Evolutionary conservation across 768 basidiomycete species (phyloP).

Genomic region (Boletus sp.): DNA sequence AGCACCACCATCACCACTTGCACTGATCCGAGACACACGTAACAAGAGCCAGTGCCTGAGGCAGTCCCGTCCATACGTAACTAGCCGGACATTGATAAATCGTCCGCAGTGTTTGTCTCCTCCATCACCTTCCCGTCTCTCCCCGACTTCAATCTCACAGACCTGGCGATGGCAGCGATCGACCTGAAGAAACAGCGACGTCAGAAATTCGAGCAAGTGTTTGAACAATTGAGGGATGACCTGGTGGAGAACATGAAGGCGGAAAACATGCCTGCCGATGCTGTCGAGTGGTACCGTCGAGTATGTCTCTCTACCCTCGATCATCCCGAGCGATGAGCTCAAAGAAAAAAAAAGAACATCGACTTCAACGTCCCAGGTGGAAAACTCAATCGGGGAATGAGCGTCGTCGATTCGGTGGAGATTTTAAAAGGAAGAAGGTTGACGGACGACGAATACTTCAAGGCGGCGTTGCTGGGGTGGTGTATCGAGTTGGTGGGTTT

Average conservation of each 20-base stretch:
- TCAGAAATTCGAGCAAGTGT: slow-evolving; percentile 69
- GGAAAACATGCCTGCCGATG: slow-evolving; percentile 81
- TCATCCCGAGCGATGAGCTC: too few species aligned
- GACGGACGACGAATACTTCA: slow-evolving; percentile 82
- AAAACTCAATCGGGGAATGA: slow-evolving; percentile 95
- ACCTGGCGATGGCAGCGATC: slow-evolving; percentile 25
- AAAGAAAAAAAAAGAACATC: slow-evolving; percentile 68
- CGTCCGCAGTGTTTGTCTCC: too few species aligned
- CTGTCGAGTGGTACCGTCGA: slow-evolving; percentile 67
- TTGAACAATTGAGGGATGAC: slow-evolving; percentile 69
- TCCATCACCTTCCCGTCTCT: neutral
- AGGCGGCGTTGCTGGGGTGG: slow-evolving; percentile 90
- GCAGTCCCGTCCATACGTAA: too few species aligned
- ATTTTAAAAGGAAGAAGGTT: slow-evolving; percentile 73
- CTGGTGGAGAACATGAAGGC: slow-evolving; percentile 62
- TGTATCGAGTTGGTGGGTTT: slow-evolving; percentile 84
- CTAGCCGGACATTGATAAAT: neutral
- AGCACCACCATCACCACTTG: too few species aligned
- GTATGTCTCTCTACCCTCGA: slow-evolving; percentile 42
- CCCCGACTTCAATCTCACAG: too few species aligned
- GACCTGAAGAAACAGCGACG: slow-evolving; percentile 45
- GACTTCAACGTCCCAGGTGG: slow-evolving; percentile 95
- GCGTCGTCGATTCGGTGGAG: slow-evolving; percentile 89
- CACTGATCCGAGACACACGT: too few species aligned
- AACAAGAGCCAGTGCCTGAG: too few species aligned